Conservation (phyloP, 2,329 filamentous ascomycete genomes). For the Lachnellula arida region DNA sequence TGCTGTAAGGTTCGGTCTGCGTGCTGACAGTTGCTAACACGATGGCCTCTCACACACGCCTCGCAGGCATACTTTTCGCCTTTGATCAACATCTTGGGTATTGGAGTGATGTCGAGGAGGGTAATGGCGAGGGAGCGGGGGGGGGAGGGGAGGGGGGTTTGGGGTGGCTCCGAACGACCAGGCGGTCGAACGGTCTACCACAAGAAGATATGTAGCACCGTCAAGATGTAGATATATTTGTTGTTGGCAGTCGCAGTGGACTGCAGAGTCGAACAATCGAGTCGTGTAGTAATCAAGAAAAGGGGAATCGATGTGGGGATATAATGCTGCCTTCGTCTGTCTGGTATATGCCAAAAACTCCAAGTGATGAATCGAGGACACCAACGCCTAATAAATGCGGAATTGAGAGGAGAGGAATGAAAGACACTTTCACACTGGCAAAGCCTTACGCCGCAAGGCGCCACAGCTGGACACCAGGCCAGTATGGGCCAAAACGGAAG, state of each 20-base stretch:
- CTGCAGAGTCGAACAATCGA: slow-evolving; percentile 34
- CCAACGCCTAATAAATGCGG: slow-evolving; percentile 30
- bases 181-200: slow-evolving; percentile 24
- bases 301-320: slow-evolving; percentile 9
- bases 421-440: slow-evolving; percentile 23
- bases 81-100: slow-evolving; percentile 69
- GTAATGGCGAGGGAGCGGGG: slow-evolving; percentile 11
- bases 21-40: slow-evolving; percentile 98
- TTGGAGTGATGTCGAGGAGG: slow-evolving; percentile 17
- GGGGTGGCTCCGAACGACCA: slow-evolving; percentile 22
- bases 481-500: slow-evolving; percentile 30
- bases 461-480: slow-evolving; percentile 31
- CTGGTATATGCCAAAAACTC: slow-evolving; percentile 29
- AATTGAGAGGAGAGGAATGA: slow-evolving; percentile 21
- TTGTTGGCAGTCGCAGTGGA: slow-evolving; percentile 27
- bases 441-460: slow-evolving; percentile 34
- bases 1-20: slow-evolving; percentile 85
- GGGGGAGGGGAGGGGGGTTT: slow-evolving; percentile 12
- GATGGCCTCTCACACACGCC: slow-evolving; percentile 87
- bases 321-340: slow-evolving; percentile 14
- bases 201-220: slow-evolving; percentile 21
- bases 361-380: slow-evolving; percentile 17
- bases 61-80: slow-evolving; percentile 98
- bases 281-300: slow-evolving; percentile 23
- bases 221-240: slow-evolving; percentile 24